A percentile compares a stretch with the other conserved stretches of the same genome.
Evolutionary conservation across 257 asterid species (phyloP).

Genomic region (Solanum medicagineum): DNA sequence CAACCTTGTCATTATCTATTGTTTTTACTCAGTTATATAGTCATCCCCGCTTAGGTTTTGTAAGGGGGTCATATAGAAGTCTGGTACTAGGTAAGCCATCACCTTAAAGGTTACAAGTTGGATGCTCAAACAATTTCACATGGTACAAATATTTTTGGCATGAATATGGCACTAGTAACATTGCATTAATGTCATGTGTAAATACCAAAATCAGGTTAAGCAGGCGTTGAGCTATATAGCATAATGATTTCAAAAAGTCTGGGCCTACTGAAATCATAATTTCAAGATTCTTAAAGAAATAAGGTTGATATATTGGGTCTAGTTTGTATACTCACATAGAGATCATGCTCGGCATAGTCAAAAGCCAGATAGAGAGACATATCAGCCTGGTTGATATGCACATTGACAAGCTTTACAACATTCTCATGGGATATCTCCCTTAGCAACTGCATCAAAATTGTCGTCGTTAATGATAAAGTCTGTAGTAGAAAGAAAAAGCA

Average conservation of each 20-base stretch:
- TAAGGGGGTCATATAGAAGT: not conserved
- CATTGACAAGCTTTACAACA: constrained; percentile 92
- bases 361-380: constrained; percentile 97
- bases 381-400: constrained; percentile 84
- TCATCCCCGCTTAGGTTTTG: not conserved
- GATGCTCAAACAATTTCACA: not conserved
- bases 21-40: not conserved
- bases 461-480: not conserved
- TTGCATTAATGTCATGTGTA: not conserved
- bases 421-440: constrained; percentile 93
- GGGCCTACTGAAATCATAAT: not conserved
- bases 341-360: constrained; percentile 95
- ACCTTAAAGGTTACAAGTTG: not conserved
- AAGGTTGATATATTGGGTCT: not conserved
- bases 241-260: not conserved
- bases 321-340: constrained; percentile 56
- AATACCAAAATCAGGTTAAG: not conserved
- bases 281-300: not conserved
- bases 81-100: not conserved
- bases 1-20: not conserved
- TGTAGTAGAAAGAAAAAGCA: not conserved
- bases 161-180: not conserved
- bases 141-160: not conserved
- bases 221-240: not conserved
- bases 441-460: constrained; percentile 57